Conservation (phyloP, 2,329 filamentous ascomycete genomes). For the Pestalotiopsis sp. region DNA sequence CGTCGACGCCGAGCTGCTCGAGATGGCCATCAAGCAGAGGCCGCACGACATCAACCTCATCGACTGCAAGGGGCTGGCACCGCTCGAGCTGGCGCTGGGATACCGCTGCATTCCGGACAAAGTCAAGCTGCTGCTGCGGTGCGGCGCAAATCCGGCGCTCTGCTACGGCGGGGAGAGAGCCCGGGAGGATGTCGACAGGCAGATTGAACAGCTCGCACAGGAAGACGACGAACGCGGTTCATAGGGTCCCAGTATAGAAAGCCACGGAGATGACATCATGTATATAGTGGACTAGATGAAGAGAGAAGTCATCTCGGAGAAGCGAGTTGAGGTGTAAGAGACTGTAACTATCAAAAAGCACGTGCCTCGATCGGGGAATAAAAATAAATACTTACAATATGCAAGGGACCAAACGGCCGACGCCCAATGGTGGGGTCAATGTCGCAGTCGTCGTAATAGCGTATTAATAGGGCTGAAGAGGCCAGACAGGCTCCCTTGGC, state of each 20-base stretch:
- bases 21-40: not conserved
- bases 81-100: constrained; percentile 2
- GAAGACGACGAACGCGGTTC: not conserved
- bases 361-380: constrained; percentile 1
- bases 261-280: not conserved
- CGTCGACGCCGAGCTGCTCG: not conserved
- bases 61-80: not conserved
- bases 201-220: not conserved
- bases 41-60: not conserved
- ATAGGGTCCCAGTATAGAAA: not conserved
- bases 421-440: not conserved
- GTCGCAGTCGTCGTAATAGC: not conserved
- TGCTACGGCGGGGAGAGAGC: constrained; percentile 1
- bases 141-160: not conserved
- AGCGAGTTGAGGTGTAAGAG: too few species aligned
- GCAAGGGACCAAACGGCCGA: not conserved
- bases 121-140: not conserved
- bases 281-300: too few species aligned
- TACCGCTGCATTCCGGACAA: constrained; percentile 1
- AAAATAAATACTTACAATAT: not conserved
- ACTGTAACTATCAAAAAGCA: not conserved
- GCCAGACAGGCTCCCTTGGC: not conserved
- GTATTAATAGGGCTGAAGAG: constrained; percentile 9
- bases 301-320: too few species aligned
- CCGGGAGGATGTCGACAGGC: not conserved